Evolutionary conservation across 495 filamentous ascomycete species (phyloP).

Genomic region (Recurvomyces mirabilis): DNA sequence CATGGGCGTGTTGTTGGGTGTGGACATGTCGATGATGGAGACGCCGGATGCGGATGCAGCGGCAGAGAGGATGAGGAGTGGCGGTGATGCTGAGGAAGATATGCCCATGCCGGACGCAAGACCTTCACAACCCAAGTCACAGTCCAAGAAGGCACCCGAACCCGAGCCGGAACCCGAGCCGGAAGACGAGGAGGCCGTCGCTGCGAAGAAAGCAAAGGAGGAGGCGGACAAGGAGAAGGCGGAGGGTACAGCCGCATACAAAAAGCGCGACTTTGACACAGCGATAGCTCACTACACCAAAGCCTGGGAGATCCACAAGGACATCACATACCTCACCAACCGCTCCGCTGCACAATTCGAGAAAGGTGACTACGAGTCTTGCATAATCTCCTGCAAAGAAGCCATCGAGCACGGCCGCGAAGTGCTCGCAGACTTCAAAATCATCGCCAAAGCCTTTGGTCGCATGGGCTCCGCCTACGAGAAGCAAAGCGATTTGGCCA

Average conservation of each 20-base stretch:
- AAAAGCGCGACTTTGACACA: conserved; percentile 90
- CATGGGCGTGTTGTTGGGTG: conserved; percentile 81
- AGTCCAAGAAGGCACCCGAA: conserved; percentile 48
- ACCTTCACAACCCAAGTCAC: conserved; percentile 38
- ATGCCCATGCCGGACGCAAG: conserved; percentile 64
- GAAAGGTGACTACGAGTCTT: conserved; percentile 80
- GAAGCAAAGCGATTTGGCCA: conserved; percentile 66
- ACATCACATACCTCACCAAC: conserved; percentile 97
- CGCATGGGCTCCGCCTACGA: conserved; percentile 86
- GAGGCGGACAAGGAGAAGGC: conserved; percentile 92
- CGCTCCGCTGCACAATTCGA: conserved; percentile 88
- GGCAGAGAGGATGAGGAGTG: conserved; percentile 21
- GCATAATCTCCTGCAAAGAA: conserved; percentile 75
- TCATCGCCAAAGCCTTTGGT: conserved; percentile 87
- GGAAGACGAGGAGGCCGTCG: conserved; percentile 67
- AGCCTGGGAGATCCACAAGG: conserved; percentile 89
- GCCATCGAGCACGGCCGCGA: conserved; percentile 82
- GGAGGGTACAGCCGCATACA: conserved; percentile 89
- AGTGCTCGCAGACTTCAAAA: conserved; percentile 87
- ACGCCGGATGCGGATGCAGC: conserved; percentile 36
- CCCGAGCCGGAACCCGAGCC: conserved; percentile 52
- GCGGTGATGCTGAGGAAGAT: conserved; percentile 57
- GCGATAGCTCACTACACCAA: conserved; percentile 93
- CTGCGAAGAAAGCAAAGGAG: conserved; percentile 80
- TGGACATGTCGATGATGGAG: conserved; percentile 79